phyloP scores from a whole-genome alignment of 331 rosid species.

The Quercus phellos region DNA sequence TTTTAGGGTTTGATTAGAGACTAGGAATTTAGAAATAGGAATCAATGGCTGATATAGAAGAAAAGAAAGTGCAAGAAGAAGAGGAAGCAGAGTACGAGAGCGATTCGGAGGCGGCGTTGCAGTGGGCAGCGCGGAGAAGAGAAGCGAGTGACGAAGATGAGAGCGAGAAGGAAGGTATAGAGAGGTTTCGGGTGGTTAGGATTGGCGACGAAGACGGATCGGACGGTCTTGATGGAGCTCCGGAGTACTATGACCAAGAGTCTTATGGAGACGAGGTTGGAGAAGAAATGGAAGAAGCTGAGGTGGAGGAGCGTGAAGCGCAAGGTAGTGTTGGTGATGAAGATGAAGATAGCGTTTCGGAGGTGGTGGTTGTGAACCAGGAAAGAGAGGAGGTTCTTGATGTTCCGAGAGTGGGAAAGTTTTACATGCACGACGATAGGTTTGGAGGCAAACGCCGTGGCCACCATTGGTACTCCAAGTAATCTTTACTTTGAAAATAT shows the following conservation, averaged over 20 bases:
- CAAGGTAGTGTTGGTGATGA: background rate
- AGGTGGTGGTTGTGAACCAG: background rate
- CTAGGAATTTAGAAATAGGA: background rate
- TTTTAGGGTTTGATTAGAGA: background rate
- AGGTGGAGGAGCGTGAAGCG: background rate
- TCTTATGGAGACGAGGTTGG: background rate
- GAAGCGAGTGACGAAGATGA: conserved; percentile 19
- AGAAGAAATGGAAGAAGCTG: background rate
- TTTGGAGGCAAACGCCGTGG: background rate
- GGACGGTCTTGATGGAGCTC: background rate
- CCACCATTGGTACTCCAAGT: background rate
- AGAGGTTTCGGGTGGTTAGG: background rate
- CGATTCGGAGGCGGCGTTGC: background rate
- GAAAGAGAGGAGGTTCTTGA: background rate
- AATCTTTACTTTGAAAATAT: background rate
- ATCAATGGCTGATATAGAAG: conserved; percentile 5
- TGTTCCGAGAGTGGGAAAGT: background rate
- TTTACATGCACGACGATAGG: conserved; percentile 25
- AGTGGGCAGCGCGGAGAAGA: conserved; percentile 16
- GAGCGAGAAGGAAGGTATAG: background rate
- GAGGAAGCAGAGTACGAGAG: conserved; percentile 5
- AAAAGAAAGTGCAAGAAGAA: background rate
- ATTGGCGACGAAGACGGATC: background rate
- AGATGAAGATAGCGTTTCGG: conserved; percentile 6
- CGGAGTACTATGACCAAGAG: background rate